Evolutionary conservation across 2,329 filamentous ascomycete species (phyloP).

Genomic region (Colletotrichum musicola): DNA sequence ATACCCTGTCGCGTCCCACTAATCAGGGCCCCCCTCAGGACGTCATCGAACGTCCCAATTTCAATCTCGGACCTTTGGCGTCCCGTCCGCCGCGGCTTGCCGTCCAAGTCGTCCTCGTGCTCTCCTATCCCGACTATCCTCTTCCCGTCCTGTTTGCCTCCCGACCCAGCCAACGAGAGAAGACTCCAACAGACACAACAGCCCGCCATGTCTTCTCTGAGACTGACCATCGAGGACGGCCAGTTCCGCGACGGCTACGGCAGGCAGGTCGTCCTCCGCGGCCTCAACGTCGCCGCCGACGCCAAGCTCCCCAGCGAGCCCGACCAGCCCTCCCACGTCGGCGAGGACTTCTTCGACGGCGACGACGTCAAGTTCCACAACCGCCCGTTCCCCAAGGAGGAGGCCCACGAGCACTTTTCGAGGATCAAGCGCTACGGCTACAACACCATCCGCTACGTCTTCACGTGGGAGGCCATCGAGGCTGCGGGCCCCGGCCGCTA

Average conservation of each 20-base stretch:
- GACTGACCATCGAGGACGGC: slow-evolving; percentile 85
- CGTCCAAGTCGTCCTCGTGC: slow-evolving; percentile 10
- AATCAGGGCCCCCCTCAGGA: slow-evolving; percentile 32
- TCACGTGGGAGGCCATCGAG: slow-evolving; percentile 99
- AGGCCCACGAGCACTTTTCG: slow-evolving; percentile 88
- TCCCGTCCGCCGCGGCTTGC: slow-evolving; percentile 24
- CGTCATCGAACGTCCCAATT: slow-evolving; percentile 39
- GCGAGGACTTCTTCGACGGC: slow-evolving; percentile 88
- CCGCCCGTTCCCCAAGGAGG: slow-evolving; percentile 84
- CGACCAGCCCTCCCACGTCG: slow-evolving; percentile 82
- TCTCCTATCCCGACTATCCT: slow-evolving; percentile 16
- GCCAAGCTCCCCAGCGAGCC: slow-evolving; percentile 89
- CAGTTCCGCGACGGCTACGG: slow-evolving; percentile 85
- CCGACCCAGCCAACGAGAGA: neutral
- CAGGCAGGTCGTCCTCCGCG: slow-evolving; percentile 88
- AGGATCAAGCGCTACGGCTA: slow-evolving; percentile 90
- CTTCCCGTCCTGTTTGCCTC: neutral
- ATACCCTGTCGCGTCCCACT: slow-evolving; percentile 26
- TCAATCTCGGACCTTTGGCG: slow-evolving; percentile 35
- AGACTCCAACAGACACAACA: neutral
- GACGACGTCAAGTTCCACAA: slow-evolving; percentile 91
- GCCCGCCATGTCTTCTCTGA: slow-evolving; percentile 75
- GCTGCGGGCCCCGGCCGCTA: slow-evolving; percentile 90
- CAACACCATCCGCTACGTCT: slow-evolving; percentile 96
- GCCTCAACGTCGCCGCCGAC: slow-evolving; percentile 94